A percentile compares a stretch with the other conserved stretches of the same genome.
phyloP scores from a whole-genome alignment of 306 rosid species.

The Quercus gilva region DNA sequence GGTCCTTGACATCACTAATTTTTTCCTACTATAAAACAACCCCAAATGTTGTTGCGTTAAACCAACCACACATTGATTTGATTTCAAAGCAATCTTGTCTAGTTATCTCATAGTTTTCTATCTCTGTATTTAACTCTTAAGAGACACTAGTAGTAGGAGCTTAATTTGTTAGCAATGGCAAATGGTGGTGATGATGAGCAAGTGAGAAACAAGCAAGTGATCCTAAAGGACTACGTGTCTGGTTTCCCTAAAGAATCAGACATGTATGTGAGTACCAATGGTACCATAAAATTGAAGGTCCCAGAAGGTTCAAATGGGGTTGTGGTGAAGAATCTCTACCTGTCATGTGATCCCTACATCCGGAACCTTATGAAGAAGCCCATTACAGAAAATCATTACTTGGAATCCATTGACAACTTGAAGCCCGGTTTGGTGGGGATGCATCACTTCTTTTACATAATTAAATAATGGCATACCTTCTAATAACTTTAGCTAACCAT shows the following conservation, averaged over 20 bases:
- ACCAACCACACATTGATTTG: too few relatives aligned
- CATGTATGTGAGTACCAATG: not conserved
- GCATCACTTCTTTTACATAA: not conserved
- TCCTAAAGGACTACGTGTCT: not conserved
- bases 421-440: not conserved
- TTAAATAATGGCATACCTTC: too few relatives aligned
- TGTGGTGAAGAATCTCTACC: conserved; percentile 5
- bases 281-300: not conserved
- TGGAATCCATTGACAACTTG: not conserved
- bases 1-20: too few relatives aligned
- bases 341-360: conserved; percentile 12
- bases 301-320: not conserved
- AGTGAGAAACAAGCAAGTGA: conserved; percentile 1
- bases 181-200: not conserved
- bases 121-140: too few relatives aligned
- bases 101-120: too few relatives aligned
- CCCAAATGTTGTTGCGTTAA: too few relatives aligned
- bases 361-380: not conserved
- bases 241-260: not conserved
- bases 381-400: too few relatives aligned
- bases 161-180: too few relatives aligned
- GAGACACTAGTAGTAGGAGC: too few relatives aligned
- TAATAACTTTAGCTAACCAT: too few relatives aligned
- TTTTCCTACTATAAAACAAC: too few relatives aligned
- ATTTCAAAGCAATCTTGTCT: too few relatives aligned